A percentile compares a stretch with the other conserved stretches of the same genome.
phyloP scores from a whole-genome alignment of 176 grass and related monocot genomes.

The Juncus effusus region DNA sequence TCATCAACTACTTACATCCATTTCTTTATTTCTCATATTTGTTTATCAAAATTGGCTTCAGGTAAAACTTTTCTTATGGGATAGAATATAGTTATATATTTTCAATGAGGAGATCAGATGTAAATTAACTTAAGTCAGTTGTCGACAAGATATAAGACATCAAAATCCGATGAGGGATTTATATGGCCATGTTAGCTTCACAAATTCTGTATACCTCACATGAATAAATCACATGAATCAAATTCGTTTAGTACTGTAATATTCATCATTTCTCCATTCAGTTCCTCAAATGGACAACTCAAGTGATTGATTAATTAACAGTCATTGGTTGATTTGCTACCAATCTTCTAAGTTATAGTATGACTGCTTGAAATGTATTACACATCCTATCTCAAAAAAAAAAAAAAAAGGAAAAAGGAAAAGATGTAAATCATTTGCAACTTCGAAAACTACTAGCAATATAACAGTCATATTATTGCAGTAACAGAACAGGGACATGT shows the following conservation, averaged over 20 bases:
- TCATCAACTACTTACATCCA: background rate
- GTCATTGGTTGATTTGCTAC: background rate
- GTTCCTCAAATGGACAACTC: background rate
- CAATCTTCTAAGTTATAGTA: too few species aligned
- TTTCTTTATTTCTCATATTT: slow-evolving; percentile 9
- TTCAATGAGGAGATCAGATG: background rate
- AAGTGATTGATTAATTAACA: background rate
- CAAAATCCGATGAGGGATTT: slow-evolving; percentile 23
- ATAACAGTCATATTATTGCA: background rate
- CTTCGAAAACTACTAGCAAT: background rate
- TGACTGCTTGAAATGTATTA: background rate
- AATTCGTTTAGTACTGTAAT: background rate
- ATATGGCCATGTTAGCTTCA: background rate
- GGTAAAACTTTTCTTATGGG: background rate
- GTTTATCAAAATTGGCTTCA: background rate
- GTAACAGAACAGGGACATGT: background rate
- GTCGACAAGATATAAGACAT: slow-evolving; percentile 21
- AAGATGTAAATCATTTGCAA: too few species aligned
- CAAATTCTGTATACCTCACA: slow-evolving; percentile 11
- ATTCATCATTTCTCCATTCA: background rate
- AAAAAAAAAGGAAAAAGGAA: background rate
- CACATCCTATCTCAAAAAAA: background rate
- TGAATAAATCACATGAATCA: slow-evolving; percentile 29
- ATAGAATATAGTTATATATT: slow-evolving; percentile 11
- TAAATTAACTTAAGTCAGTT: slow-evolving; percentile 21